A percentile compares a stretch with the other conserved stretches of the same genome.
phyloP scores from a whole-genome alignment of 169 alveolate species.

The Eimeria maxima region DNA sequence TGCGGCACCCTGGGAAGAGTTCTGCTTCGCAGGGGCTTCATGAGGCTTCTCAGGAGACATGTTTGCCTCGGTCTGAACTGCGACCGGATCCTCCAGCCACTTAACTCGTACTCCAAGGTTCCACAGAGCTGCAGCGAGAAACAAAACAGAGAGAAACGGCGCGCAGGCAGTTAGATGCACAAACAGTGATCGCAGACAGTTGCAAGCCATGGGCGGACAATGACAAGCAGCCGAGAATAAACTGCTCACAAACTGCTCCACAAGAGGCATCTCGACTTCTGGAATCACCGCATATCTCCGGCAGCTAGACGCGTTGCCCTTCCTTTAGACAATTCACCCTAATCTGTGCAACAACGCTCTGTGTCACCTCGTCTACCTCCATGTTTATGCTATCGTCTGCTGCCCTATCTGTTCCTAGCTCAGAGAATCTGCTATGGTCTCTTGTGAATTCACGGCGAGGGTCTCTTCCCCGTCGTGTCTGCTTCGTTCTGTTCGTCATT shows the following conservation, averaged over 20 bases:
- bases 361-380: no score
- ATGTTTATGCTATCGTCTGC: not conserved
- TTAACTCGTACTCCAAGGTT: constrained; percentile 84
- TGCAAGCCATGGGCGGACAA: not conserved
- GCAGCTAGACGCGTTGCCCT: not conserved
- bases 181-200: not conserved
- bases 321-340: not conserved
- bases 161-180: not conserved
- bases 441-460: not conserved
- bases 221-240: not conserved
- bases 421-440: not conserved
- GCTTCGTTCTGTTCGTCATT: not conserved
- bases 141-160: not conserved
- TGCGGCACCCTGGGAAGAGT: not conserved
- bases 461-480: not conserved
- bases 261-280: not conserved
- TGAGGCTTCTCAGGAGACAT: not conserved
- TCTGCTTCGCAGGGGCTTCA: not conserved
- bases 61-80: not conserved
- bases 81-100: constrained; percentile 80
- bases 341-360: no score
- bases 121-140: constrained; percentile 81
- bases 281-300: not conserved
- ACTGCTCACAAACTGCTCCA: not conserved
- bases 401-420: not conserved